A percentile compares a stretch with the other conserved stretches of the same genome.
Conservation (phyloP, 192 early-diverging fungal genomes). For the Entomortierella beljakovae region DNA sequence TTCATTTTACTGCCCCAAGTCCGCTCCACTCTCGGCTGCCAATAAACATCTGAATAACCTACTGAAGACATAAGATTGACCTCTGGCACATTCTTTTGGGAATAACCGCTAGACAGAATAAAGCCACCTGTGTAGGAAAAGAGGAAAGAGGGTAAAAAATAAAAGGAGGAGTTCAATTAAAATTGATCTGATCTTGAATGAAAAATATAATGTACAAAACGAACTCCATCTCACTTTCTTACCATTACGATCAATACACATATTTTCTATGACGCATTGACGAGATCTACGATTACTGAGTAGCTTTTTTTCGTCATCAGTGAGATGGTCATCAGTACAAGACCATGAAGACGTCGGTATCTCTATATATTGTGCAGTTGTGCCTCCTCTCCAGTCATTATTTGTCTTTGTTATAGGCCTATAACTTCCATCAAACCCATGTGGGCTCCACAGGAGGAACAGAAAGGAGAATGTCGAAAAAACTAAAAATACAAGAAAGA, state of each 20-base stretch:
- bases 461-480: too few relatives aligned
- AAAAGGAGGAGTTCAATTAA: not conserved
- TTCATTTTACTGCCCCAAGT: constrained; percentile 7
- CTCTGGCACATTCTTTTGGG: constrained; percentile 10
- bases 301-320: constrained; percentile 10
- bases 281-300: constrained; percentile 10
- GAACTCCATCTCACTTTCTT: too few relatives aligned
- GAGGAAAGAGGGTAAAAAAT: not conserved
- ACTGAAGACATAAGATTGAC: constrained; percentile 47
- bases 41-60: constrained; percentile 23
- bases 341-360: constrained; percentile 23
- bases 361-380: not conserved
- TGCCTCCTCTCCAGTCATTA: constrained; percentile 8
- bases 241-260: constrained; percentile 34
- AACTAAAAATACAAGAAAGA: too few relatives aligned
- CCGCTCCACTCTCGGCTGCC: constrained; percentile 34
- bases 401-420: constrained; percentile 5
- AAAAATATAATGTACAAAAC: too few relatives aligned
- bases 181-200: not conserved
- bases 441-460: too few relatives aligned
- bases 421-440: not conserved
- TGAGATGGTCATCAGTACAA: constrained; percentile 25
- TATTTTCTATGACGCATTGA: constrained; percentile 29
- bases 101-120: constrained; percentile 16
- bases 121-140: constrained; percentile 20